A percentile compares a stretch with the other conserved stretches of the same genome.
These are phyloP conservation scores for Geotrichum histeridarum DNA, from an alignment of 1,139 yeast species.

Conservation along the genomic window DNA sequence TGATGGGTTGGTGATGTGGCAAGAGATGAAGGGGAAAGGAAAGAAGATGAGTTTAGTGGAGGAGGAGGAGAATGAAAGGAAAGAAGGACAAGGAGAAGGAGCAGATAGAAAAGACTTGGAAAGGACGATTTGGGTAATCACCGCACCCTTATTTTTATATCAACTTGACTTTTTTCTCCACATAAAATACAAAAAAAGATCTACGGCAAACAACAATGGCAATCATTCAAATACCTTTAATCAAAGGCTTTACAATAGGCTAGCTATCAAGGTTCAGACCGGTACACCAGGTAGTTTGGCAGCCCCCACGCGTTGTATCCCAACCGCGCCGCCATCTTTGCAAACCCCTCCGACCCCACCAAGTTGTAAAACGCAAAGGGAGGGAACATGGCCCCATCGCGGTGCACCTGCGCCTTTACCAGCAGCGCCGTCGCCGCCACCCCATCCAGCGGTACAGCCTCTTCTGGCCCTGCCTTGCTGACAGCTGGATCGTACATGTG, in stretches of 20 bases:
- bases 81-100: neutral
- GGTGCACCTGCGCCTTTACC: constrained; percentile 94
- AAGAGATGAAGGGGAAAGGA: constrained; percentile 53
- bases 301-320: constrained; percentile 88
- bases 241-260: too few relatives aligned
- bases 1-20: constrained; percentile 25
- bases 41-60: constrained; percentile 27
- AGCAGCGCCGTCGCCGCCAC: constrained; percentile 93
- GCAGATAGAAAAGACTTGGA: neutral
- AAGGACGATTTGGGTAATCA: neutral
- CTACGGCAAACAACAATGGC: too few relatives aligned
- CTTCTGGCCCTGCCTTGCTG: constrained; percentile 47
- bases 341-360: constrained; percentile 97
- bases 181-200: too few relatives aligned
- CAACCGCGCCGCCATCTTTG: constrained; percentile 92
- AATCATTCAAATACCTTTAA: too few relatives aligned
- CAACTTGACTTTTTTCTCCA: neutral
- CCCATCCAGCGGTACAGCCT: constrained; percentile 79
- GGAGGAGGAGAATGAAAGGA: constrained; percentile 1
- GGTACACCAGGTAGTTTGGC: constrained; percentile 91
- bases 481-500: constrained; percentile 67
- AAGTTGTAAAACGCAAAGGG: constrained; percentile 94
- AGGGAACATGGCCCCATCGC: constrained; percentile 99
- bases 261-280: constrained; percentile 33
- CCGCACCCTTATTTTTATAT: neutral